Evolutionary conservation across 192 early-diverging fungal genomes (phyloP).

Genomic region (Coemansia sp.): DNA sequence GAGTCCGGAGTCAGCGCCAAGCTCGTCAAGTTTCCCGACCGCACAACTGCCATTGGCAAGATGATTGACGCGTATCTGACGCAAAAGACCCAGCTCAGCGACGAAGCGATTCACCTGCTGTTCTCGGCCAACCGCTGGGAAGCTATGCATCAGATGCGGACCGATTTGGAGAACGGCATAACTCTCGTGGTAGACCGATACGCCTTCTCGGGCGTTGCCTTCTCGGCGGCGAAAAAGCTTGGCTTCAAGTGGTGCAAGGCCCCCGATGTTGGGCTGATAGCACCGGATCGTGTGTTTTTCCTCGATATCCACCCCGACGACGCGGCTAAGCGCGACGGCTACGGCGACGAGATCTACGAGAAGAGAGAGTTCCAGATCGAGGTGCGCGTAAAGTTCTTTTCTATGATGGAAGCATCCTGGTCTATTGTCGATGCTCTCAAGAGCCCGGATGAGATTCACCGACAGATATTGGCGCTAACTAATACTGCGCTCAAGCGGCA

Average conservation of each 20-base stretch:
- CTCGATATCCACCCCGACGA: slow-evolving; percentile 76
- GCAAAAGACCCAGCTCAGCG: slow-evolving; percentile 65
- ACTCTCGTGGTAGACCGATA: slow-evolving; percentile 91
- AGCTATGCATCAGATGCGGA: slow-evolving; percentile 64
- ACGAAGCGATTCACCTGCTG: slow-evolving; percentile 83
- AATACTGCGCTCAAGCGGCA: slow-evolving; percentile 35
- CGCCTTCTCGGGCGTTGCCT: slow-evolving; percentile 93
- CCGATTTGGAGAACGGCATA: slow-evolving; percentile 62
- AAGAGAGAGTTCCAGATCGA: slow-evolving; percentile 76
- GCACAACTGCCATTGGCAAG: slow-evolving; percentile 86
- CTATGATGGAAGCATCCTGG: slow-evolving; percentile 58
- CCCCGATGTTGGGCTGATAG: slow-evolving; percentile 79
- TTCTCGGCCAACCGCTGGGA: slow-evolving; percentile 98
- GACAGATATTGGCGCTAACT: slow-evolving; percentile 33
- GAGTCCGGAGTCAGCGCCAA: slow-evolving; percentile 46
- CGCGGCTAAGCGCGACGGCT: slow-evolving; percentile 78
- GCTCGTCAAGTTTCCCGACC: slow-evolving; percentile 87
- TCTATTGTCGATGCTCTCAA: slow-evolving; percentile 47
- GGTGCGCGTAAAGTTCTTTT: slow-evolving; percentile 68
- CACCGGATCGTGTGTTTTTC: slow-evolving; percentile 87
- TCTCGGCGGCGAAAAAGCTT: slow-evolving; percentile 83
- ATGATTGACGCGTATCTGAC: slow-evolving; percentile 87
- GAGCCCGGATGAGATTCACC: slow-evolving; percentile 39
- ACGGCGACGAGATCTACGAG: slow-evolving; percentile 92
- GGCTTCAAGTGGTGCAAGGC: slow-evolving; percentile 85